These are phyloP conservation scores for Melaleuca quinquenervia DNA, from an alignment of 345 rosid species.

Conservation along the genomic window DNA sequence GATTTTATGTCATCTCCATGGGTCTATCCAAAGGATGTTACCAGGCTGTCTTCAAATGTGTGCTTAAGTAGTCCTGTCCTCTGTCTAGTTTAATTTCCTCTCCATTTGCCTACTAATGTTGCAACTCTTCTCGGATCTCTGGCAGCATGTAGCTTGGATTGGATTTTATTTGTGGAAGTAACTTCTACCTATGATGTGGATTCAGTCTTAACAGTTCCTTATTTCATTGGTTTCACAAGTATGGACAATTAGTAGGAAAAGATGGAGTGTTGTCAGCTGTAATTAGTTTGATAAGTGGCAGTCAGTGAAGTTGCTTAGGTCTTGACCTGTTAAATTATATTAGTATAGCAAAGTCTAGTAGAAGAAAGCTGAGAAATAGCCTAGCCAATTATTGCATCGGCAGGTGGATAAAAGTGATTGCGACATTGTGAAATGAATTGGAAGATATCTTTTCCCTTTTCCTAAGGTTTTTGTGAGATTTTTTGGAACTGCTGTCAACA, in stretches of 20 bases:
- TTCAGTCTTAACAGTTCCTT: neutral
- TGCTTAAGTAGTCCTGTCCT: neutral
- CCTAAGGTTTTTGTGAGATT: too few relatives aligned
- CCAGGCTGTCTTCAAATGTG: neutral
- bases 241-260: neutral
- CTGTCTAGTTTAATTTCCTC: neutral
- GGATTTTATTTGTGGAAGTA: neutral
- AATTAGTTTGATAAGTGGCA: neutral
- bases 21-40: neutral
- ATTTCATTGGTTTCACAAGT: neutral
- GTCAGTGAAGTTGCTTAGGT: neutral
- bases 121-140: neutral
- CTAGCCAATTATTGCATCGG: neutral
- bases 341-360: neutral
- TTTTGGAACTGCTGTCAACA: too few relatives aligned
- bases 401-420: neutral
- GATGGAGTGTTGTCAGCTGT: neutral
- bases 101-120: neutral
- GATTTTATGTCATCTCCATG: neutral
- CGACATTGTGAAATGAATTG: neutral
- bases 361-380: neutral
- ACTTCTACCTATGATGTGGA: neutral
- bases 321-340: neutral
- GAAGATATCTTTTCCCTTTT: neutral
- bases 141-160: neutral